Percentiles rank a stretch among this genome's conserved stretches.
phyloP scores from a whole-genome alignment of 164 flowering plant genomes.

The Vitis amurensis region DNA sequence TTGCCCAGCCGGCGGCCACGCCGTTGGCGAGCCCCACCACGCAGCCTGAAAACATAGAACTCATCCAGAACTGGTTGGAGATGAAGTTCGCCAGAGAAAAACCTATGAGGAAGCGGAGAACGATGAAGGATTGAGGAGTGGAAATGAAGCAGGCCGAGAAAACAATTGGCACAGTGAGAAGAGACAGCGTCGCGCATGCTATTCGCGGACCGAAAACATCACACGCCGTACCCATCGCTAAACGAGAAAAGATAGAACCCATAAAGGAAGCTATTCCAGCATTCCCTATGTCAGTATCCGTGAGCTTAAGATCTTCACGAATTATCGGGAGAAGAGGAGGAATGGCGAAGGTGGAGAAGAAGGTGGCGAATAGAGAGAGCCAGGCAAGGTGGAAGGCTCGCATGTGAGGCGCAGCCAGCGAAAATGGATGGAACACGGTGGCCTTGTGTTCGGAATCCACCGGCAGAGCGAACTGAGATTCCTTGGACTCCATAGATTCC shows the following conservation, averaged over 20 bases:
- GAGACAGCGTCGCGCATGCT: conserved; percentile 52
- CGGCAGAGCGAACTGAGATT: conserved; percentile 20
- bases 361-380: conserved; percentile 62
- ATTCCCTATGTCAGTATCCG: conserved; percentile 38
- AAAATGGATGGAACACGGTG: conserved; percentile 43
- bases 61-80: conserved; percentile 71
- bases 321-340: conserved; percentile 60
- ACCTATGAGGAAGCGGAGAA: conserved; percentile 54
- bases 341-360: conserved; percentile 68
- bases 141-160: conserved; percentile 33
- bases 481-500: neutral
- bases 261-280: conserved; percentile 64
- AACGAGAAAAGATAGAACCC: conserved; percentile 66
- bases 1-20: conserved; percentile 68
- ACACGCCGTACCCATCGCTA: conserved; percentile 62
- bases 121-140: conserved; percentile 34
- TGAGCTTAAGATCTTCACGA: conserved; percentile 47
- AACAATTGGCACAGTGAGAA: conserved; percentile 48
- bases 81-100: conserved; percentile 63
- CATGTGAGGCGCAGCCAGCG: conserved; percentile 57
- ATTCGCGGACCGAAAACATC: conserved; percentile 61
- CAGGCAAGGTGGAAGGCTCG: conserved; percentile 66
- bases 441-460: conserved; percentile 52
- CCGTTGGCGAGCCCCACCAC: conserved; percentile 64
- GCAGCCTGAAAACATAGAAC: conserved; percentile 55